Evolutionary conservation across 1,284 basidiomycete species (phyloP).

Genomic region (Mycosarcoma mackinlayi): DNA sequence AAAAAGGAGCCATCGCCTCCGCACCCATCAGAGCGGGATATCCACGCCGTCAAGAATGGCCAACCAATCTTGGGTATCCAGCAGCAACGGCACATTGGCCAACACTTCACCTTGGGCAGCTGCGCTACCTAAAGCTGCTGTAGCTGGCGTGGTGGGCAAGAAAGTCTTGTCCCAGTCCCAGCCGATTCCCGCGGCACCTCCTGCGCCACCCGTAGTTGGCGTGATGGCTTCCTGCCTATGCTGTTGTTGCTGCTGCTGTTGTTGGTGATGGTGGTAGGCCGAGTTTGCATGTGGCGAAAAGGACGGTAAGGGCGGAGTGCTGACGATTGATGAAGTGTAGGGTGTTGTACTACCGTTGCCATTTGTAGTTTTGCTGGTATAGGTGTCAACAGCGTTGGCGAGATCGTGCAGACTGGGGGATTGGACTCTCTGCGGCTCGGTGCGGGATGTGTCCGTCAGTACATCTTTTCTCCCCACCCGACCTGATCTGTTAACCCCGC

Average conservation of each 20-base stretch:
- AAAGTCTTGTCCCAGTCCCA: constrained; percentile 14
- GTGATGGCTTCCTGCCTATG: neutral
- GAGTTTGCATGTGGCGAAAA: neutral
- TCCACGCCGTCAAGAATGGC: constrained; percentile 35
- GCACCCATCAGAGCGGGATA: constrained; percentile 15
- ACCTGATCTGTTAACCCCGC: neutral
- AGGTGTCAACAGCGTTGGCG: constrained; percentile 27
- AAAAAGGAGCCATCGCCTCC: neutral
- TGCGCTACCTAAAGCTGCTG: no score
- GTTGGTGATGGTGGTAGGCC: neutral
- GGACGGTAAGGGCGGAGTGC: neutral
- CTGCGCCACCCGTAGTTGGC: no score
- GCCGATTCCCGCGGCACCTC: neutral
- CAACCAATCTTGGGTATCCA: constrained; percentile 33
- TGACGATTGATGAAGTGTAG: neutral
- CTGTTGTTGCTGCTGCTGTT: neutral
- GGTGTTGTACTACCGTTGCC: neutral
- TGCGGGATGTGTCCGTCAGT: neutral
- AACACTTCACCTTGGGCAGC: constrained; percentile 18
- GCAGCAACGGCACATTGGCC: constrained; percentile 22
- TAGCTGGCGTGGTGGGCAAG: neutral
- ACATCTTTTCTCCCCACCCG: neutral
- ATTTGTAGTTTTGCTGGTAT: no score
- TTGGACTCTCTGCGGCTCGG: constrained; percentile 2
- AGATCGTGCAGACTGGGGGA: constrained; percentile 31